Percentiles rank a stretch among this genome's conserved stretches.
phyloP scores from a whole-genome alignment of 345 rosid genomes.

The Linum lewisii region DNA sequence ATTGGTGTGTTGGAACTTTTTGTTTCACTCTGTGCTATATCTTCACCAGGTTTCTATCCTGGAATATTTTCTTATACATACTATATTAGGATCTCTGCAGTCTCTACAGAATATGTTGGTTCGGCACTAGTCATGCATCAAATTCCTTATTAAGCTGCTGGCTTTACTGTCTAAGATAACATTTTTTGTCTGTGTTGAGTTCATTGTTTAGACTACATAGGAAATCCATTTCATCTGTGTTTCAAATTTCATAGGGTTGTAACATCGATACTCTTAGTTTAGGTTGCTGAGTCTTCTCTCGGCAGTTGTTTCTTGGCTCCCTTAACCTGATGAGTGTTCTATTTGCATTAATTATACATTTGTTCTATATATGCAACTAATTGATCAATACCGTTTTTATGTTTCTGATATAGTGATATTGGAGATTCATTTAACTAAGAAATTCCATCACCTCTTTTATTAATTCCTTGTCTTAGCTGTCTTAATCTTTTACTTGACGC shows the following conservation, averaged over 20 bases:
- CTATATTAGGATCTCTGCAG: too few species aligned
- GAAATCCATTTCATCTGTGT: neutral
- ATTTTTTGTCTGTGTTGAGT: neutral
- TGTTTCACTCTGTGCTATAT: neutral
- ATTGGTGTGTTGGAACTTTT: neutral
- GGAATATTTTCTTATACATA: too few species aligned
- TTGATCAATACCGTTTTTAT: neutral
- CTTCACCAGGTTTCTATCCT: too few species aligned
- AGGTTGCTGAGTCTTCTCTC: neutral
- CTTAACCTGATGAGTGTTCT: neutral
- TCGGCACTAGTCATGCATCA: neutral
- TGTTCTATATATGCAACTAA: neutral
- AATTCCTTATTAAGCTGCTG: neutral
- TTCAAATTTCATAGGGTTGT: neutral
- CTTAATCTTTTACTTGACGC: neutral
- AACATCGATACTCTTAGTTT: neutral
- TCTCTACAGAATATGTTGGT: too few species aligned
- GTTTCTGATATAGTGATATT: neutral
- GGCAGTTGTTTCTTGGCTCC: neutral
- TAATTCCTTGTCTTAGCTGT: neutral
- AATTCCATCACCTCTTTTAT: neutral
- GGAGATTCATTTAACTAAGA: neutral
- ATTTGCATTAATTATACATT: too few species aligned
- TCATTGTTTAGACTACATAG: neutral
- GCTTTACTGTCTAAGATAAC: neutral